Evolutionary conservation across 208 protist species (phyloP).

Genomic region (Trypanosoma boissoni): DNA sequence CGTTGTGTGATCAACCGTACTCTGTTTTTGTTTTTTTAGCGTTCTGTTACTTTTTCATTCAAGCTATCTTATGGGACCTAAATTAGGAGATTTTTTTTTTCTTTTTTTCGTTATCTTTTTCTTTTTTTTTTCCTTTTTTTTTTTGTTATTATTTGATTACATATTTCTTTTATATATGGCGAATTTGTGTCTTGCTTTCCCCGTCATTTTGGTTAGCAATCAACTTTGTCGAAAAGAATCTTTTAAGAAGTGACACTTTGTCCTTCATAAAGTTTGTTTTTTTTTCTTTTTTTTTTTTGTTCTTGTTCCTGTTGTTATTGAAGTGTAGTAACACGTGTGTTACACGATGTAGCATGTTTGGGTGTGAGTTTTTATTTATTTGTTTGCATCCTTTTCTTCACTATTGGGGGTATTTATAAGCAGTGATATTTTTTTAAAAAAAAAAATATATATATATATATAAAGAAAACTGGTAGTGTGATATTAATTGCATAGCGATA

Average conservation of each 20-base stretch:
- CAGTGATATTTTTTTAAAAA: constrained; percentile 7
- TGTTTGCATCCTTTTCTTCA: constrained; percentile 9
- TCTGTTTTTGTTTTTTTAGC: too few relatives aligned
- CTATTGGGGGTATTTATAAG: constrained; percentile 16
- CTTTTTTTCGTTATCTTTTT: constrained; percentile 27
- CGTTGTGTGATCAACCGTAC: too few relatives aligned
- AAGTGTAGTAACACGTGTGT: too few relatives aligned
- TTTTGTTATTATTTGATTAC: constrained; percentile 12
- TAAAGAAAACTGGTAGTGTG: neutral
- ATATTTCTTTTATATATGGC: neutral
- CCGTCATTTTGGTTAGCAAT: neutral
- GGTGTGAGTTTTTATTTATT: constrained; percentile 15
- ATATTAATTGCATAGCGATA: too few relatives aligned
- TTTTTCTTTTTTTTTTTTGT: constrained; percentile 4
- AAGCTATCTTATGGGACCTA: too few relatives aligned
- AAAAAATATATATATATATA: constrained; percentile 7
- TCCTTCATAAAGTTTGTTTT: neutral
- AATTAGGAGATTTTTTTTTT: constrained; percentile 18
- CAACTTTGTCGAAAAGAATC: neutral
- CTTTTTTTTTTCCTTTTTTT: constrained; percentile 20
- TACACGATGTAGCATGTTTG: too few relatives aligned
- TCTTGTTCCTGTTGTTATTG: constrained; percentile 13
- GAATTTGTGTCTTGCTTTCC: neutral
- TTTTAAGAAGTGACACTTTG: neutral
- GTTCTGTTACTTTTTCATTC: too few relatives aligned